These are phyloP conservation scores for Aegilops tauschii DNA, from an alignment of 176 grass and related monocot genomes.

Conservation along the genomic window DNA sequence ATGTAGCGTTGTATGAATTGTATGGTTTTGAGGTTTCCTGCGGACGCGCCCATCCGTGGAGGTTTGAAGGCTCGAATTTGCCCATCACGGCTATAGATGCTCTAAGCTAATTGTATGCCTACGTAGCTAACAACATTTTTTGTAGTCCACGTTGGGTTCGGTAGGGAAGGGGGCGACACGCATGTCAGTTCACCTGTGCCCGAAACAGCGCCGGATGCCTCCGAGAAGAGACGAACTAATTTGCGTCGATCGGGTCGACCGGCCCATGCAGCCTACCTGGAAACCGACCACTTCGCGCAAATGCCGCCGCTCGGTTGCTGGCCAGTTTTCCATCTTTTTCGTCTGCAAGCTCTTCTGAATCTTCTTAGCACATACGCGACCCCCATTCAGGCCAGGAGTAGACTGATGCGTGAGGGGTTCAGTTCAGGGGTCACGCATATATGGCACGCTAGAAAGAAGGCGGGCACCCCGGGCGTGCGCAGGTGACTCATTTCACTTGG, in stretches of 20 bases:
- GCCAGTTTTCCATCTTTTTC: not conserved
- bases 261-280: too few species aligned
- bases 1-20: too few species aligned
- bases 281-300: not conserved
- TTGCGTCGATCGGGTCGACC: too few species aligned
- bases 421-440: not conserved
- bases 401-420: not conserved
- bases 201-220: not conserved
- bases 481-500: not conserved
- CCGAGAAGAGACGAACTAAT: too few species aligned
- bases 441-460: not conserved
- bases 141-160: not conserved
- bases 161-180: not conserved
- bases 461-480: too few species aligned
- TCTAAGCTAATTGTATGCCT: too few species aligned
- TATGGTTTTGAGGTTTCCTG: too few species aligned
- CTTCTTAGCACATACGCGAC: slow-evolving; percentile 1
- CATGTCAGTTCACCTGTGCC: not conserved
- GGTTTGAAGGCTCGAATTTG: too few species aligned
- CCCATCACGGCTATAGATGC: too few species aligned
- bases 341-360: not conserved
- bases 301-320: slow-evolving; percentile 20
- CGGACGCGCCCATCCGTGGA: too few species aligned
- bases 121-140: not conserved
- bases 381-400: not conserved